phyloP scores from a whole-genome alignment of 2,329 filamentous ascomycete genomes.

The Lasiodiplodia citricola region DNA sequence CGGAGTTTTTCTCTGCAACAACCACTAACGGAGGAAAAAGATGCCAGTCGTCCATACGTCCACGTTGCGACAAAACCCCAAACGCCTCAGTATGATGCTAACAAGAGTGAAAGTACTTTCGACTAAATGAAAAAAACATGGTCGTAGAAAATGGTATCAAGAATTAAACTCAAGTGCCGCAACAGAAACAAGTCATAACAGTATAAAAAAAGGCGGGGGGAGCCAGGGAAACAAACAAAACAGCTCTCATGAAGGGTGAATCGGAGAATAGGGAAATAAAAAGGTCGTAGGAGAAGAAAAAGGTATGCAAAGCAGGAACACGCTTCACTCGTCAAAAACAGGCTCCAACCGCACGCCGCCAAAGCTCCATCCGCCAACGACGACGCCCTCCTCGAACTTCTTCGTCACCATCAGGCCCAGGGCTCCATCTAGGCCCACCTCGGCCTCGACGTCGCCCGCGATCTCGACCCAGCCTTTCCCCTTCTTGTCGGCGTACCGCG shows the following conservation, averaged over 20 bases:
- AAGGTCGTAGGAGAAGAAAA: not conserved
- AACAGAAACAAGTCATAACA: not conserved
- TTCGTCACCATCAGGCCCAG: constrained; percentile 45
- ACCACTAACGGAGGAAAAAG: not conserved
- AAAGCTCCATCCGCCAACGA: constrained; percentile 46
- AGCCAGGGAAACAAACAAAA: not conserved
- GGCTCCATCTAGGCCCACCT: constrained; percentile 44
- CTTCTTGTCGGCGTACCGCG: constrained; percentile 36
- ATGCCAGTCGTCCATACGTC: not conserved
- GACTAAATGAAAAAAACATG: too few species aligned
- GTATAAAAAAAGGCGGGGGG: not conserved
- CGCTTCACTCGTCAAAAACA: constrained; percentile 32
- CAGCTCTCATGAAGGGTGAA: not conserved
- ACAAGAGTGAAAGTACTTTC: too few species aligned
- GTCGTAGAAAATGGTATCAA: not conserved
- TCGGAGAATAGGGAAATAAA: not conserved
- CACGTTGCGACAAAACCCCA: not conserved
- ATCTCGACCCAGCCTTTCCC: constrained; percentile 46
- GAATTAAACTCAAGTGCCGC: not conserved
- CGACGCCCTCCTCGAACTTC: constrained; percentile 39
- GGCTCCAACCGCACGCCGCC: constrained; percentile 46
- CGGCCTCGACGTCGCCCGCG: constrained; percentile 43
- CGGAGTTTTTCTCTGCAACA: not conserved
- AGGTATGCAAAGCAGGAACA: not conserved
- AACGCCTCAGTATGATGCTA: not conserved